Percentiles rank a stretch among this genome's conserved stretches.
phyloP scores from a whole-genome alignment of 345 rosid genomes.

The Luvunga scandens region DNA sequence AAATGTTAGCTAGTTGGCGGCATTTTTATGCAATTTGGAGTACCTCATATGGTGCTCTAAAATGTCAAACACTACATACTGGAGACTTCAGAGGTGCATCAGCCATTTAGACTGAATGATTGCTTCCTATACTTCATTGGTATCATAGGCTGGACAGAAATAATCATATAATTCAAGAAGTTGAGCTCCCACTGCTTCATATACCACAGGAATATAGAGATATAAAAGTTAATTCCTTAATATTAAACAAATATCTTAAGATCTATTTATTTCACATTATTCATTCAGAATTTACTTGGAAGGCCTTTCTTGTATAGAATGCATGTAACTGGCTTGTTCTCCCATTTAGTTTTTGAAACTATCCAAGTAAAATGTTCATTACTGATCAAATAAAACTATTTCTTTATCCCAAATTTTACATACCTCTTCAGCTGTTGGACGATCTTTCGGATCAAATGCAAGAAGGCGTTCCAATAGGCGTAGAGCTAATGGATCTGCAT shows the following conservation, averaged over 20 bases:
- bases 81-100: not conserved
- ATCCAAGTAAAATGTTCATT: not conserved
- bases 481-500: conserved; percentile 79
- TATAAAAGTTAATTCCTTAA: not conserved
- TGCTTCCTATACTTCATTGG: not conserved
- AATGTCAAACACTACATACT: not conserved
- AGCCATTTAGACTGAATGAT: not conserved
- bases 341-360: not conserved
- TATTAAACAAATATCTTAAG: not conserved
- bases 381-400: not conserved
- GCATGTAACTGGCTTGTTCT: not conserved
- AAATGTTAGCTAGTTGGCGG: not conserved
- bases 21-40: not conserved
- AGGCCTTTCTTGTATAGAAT: not conserved
- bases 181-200: not conserved
- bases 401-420: conserved; percentile 6
- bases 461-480: conserved; percentile 68
- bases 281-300: not conserved
- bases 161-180: not conserved
- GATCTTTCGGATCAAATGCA: conserved; percentile 99
- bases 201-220: not conserved
- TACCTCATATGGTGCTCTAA: not conserved
- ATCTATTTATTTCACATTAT: not conserved
- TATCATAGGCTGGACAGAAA: not conserved
- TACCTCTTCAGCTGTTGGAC: conserved; percentile 88